These are phyloP conservation scores for Coemansia furcata DNA, from an alignment of 192 early-diverging fungal species.

Conservation along the genomic window DNA sequence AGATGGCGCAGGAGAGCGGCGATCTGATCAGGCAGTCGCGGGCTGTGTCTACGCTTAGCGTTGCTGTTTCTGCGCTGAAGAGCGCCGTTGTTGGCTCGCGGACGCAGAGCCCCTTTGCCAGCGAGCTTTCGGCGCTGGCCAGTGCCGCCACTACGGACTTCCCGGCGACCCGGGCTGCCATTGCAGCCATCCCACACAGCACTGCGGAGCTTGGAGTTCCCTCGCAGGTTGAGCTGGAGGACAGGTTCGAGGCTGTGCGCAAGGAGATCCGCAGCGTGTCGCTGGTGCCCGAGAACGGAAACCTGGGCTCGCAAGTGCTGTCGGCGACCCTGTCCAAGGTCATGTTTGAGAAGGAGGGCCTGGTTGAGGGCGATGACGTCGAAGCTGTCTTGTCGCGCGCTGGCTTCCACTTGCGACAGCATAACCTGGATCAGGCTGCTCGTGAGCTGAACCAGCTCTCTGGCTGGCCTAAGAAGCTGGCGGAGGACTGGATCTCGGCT, in stretches of 20 bases:
- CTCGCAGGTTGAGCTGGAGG: slow-evolving; percentile 63
- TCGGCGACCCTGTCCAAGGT: slow-evolving; percentile 68
- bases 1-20: slow-evolving; percentile 64
- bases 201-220: slow-evolving; percentile 62
- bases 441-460: slow-evolving; percentile 91
- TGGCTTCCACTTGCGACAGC: slow-evolving; percentile 68
- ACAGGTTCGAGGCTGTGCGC: slow-evolving; percentile 69
- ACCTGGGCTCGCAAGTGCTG: slow-evolving; percentile 77
- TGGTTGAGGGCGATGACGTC: slow-evolving; percentile 81
- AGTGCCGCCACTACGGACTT: slow-evolving; percentile 55
- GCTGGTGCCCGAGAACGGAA: slow-evolving; percentile 85
- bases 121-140: slow-evolving; percentile 66
- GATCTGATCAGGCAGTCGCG: slow-evolving; percentile 63
- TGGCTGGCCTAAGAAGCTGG: slow-evolving; percentile 86
- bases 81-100: slow-evolving; percentile 46
- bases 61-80: slow-evolving; percentile 66
- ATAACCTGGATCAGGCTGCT: slow-evolving; percentile 81
- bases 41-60: slow-evolving; percentile 60
- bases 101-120: slow-evolving; percentile 62
- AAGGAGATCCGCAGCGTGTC: slow-evolving; percentile 71
- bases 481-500: slow-evolving; percentile 81
- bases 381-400: slow-evolving; percentile 81
- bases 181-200: slow-evolving; percentile 58
- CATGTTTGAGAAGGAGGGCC: slow-evolving; percentile 82
- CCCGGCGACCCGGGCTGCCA: slow-evolving; percentile 58